A percentile compares a stretch with the other conserved stretches of the same genome.
phyloP scores from a whole-genome alignment of 495 filamentous ascomycete genomes.

The Tuber melanosporum region DNA sequence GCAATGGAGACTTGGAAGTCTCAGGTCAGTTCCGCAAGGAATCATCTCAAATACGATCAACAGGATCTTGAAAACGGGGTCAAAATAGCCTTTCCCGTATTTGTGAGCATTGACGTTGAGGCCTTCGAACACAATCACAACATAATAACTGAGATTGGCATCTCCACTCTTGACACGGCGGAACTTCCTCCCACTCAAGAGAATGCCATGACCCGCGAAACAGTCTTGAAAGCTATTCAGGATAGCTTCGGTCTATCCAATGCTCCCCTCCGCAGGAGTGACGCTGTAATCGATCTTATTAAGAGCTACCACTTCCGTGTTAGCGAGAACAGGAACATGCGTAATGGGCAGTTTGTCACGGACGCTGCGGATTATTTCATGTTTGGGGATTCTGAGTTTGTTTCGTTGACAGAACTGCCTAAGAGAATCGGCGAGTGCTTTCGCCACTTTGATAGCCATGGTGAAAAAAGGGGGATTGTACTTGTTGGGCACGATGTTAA shows the following conservation, averaged over 20 bases:
- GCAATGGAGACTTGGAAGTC: slow-evolving; percentile 26
- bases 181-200: slow-evolving; percentile 44
- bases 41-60: slow-evolving; percentile 26
- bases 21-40: slow-evolving; percentile 28
- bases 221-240: slow-evolving; percentile 52
- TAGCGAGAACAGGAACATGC: slow-evolving; percentile 56
- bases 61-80: not conserved
- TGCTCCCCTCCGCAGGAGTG: slow-evolving; percentile 46
- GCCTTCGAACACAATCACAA: slow-evolving; percentile 60
- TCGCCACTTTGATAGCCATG: slow-evolving; percentile 27
- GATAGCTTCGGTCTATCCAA: slow-evolving; percentile 42
- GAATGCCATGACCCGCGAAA: slow-evolving; percentile 13
- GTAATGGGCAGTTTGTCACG: slow-evolving; percentile 58
- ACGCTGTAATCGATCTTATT: slow-evolving; percentile 49
- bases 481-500: slow-evolving; percentile 71
- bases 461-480: slow-evolving; percentile 55
- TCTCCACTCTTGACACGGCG: slow-evolving; percentile 71
- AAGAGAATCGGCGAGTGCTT: slow-evolving; percentile 46
- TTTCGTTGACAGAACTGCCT: slow-evolving; percentile 38
- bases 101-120: slow-evolving; percentile 77
- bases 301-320: slow-evolving; percentile 69
- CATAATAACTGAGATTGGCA: slow-evolving; percentile 74
- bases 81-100: slow-evolving; percentile 46
- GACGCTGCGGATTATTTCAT: slow-evolving; percentile 70
- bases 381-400: slow-evolving; percentile 59